phyloP scores from a whole-genome alignment of 768 basidiomycete genomes.

The Fomitopsis pulvina region DNA sequence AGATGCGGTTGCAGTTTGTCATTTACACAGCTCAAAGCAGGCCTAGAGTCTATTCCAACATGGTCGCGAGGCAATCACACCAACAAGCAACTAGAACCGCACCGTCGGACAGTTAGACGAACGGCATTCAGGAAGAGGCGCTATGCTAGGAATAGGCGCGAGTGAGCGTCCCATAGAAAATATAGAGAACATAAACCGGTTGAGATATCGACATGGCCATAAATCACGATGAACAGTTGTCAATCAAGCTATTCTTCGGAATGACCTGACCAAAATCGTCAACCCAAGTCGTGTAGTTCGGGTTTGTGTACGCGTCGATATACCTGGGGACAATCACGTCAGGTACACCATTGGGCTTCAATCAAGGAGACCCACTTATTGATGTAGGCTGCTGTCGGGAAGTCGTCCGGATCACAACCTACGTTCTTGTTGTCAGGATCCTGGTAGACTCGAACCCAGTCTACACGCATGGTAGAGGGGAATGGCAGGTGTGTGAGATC shows the following conservation, averaged over 20 bases:
- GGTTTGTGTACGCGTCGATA: constrained; percentile 65
- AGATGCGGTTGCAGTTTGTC: too few relatives aligned
- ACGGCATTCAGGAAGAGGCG: too few relatives aligned
- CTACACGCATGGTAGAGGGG: constrained; percentile 59
- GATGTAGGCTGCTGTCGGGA: constrained; percentile 77
- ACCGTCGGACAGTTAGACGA: too few relatives aligned
- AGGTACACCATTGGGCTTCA: background rate
- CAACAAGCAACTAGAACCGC: too few relatives aligned
- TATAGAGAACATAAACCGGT: background rate
- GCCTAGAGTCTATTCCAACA: too few relatives aligned
- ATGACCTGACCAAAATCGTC: constrained; percentile 39
- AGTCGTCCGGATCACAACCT: constrained; percentile 65
- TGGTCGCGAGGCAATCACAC: too few relatives aligned
- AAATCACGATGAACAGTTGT: constrained; percentile 29
- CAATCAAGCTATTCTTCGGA: constrained; percentile 45
- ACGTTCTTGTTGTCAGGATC: constrained; percentile 40
- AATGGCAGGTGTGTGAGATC: constrained; percentile 48
- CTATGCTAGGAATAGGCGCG: too few relatives aligned
- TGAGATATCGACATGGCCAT: background rate
- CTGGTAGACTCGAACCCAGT: constrained; percentile 81
- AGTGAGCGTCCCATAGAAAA: too few relatives aligned
- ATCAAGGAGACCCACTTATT: constrained; percentile 39
- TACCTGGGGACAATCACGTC: constrained; percentile 37
- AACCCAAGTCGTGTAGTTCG: constrained; percentile 47
- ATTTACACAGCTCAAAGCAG: too few relatives aligned